Evolutionary conservation across 306 rosid species (phyloP).

Genomic region (Vigna reflexopilosa): DNA sequence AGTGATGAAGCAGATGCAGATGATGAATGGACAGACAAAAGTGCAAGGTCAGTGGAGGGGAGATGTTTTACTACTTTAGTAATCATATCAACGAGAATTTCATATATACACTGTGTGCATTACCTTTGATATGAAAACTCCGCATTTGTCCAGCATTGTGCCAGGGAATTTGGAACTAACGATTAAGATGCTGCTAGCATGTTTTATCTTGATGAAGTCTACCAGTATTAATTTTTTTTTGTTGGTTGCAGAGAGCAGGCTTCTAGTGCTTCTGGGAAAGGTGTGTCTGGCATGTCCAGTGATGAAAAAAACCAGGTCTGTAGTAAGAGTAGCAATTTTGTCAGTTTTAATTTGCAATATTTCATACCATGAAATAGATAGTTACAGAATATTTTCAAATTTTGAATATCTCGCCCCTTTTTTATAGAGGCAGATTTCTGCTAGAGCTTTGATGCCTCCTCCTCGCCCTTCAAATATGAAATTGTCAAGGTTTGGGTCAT

Average conservation of each 20-base stretch:
- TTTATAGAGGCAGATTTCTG: conserved; percentile 85
- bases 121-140: background rate
- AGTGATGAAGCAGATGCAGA: conserved; percentile 98
- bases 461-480: conserved; percentile 76
- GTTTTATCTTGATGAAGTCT: conserved; percentile 12
- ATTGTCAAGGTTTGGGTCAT: conserved; percentile 71
- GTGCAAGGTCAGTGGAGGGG: conserved; percentile 64
- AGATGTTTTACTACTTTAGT: conserved; percentile 32
- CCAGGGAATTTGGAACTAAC: conserved; percentile 21
- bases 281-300: conserved; percentile 96
- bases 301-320: conserved; percentile 95
- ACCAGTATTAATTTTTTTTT: background rate
- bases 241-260: conserved; percentile 87
- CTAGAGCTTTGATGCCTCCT: conserved; percentile 97
- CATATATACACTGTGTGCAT: background rate
- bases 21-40: conserved; percentile 98
- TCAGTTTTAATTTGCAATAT: conserved; percentile 35
- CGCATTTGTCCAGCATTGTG: background rate
- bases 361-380: background rate
- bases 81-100: background rate
- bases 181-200: conserved; percentile 20
- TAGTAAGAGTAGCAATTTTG: conserved; percentile 19
- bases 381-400: conserved; percentile 20
- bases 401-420: conserved; percentile 41
- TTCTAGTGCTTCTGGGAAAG: conserved; percentile 97